phyloP scores from a whole-genome alignment of 1,139 yeast species.

The Debaryomycetaceae sp. region DNA sequence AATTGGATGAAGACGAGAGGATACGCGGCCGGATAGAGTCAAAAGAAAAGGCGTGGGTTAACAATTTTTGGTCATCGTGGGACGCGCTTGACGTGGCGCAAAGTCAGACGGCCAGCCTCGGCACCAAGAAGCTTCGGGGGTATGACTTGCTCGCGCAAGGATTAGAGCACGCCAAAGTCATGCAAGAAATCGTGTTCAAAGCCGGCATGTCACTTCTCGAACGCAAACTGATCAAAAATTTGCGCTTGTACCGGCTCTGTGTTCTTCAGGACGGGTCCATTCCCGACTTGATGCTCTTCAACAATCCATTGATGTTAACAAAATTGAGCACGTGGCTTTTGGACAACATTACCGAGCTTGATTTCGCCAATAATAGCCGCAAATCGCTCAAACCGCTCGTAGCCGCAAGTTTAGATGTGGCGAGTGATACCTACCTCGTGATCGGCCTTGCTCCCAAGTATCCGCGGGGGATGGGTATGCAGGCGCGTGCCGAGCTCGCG shows the following conservation, averaged over 20 bases:
- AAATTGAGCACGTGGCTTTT: constrained; percentile 85
- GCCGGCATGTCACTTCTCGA: constrained; percentile 87
- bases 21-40: constrained; percentile 34
- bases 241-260: constrained; percentile 73
- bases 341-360: constrained; percentile 80
- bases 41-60: constrained; percentile 68
- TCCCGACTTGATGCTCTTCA: constrained; percentile 67
- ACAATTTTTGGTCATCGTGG: constrained; percentile 93
- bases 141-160: constrained; percentile 60
- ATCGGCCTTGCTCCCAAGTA: constrained; percentile 83
- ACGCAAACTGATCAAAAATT: constrained; percentile 65
- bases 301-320: constrained; percentile 76
- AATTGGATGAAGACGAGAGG: constrained; percentile 25
- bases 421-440: constrained; percentile 72
- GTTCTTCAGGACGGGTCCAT: constrained; percentile 74
- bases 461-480: constrained; percentile 48
- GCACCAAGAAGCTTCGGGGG: constrained; percentile 27
- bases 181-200: constrained; percentile 77
- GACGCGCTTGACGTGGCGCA: constrained; percentile 59
- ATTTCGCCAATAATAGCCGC: constrained; percentile 27
- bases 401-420: constrained; percentile 70
- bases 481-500: constrained; percentile 30
- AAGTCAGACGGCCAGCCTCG: constrained; percentile 6
- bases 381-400: constrained; percentile 70
- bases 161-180: constrained; percentile 63